Percentiles rank a stretch among this genome's conserved stretches.
Evolutionary conservation across 306 rosid species (phyloP).

Genomic region (Citrullus amarus): DNA sequence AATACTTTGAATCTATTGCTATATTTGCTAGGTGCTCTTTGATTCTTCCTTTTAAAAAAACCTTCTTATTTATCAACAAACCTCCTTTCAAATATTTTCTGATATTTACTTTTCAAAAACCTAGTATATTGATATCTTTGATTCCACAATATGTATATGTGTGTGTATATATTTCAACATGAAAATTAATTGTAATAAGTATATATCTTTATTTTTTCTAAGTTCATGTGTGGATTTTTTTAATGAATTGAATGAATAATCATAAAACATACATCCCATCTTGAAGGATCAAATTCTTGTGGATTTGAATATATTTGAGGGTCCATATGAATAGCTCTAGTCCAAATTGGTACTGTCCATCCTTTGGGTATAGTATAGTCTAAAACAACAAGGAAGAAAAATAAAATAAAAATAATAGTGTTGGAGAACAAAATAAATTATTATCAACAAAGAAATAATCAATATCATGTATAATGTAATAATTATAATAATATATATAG

Average conservation of each 20-base stretch:
- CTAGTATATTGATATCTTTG: no score
- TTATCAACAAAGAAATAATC: background rate
- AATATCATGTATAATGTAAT: background rate
- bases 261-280: conserved; percentile 39
- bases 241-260: background rate
- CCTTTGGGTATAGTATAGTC: conserved; percentile 53
- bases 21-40: no score
- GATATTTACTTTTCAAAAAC: no score
- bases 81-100: no score
- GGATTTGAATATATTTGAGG: conserved; percentile 41
- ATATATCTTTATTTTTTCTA: no score
- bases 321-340: conserved; percentile 52
- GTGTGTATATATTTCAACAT: no score
- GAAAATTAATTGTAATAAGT: no score
- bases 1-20: no score
- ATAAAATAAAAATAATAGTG: background rate
- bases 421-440: background rate
- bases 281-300: conserved; percentile 38
- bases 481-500: background rate
- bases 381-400: conserved; percentile 6
- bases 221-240: no score
- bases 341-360: conserved; percentile 55
- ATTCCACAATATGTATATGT: no score
- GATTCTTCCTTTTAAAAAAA: no score
- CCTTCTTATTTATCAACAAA: no score